A percentile compares a stretch with the other conserved stretches of the same genome.
Conservation (phyloP, 2,329 filamentous ascomycete species). For the Xylariaceae sp. region DNA sequence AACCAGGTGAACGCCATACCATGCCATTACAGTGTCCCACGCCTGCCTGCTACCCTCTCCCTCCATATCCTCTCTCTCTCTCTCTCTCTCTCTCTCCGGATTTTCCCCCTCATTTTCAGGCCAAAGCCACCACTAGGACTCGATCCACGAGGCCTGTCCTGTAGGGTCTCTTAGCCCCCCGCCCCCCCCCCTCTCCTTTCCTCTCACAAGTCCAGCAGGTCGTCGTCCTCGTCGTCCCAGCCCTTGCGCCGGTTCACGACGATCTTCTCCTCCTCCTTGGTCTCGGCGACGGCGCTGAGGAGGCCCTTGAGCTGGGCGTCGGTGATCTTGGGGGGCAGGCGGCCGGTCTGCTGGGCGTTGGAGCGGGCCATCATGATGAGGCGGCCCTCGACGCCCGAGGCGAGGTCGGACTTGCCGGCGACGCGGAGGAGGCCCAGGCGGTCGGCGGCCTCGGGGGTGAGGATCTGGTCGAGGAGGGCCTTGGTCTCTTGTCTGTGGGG, state of each 20-base stretch:
- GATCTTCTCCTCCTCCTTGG: slow-evolving; percentile 72
- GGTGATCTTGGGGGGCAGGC: slow-evolving; percentile 81
- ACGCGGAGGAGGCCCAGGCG: slow-evolving; percentile 90
- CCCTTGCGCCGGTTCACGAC: slow-evolving; percentile 79
- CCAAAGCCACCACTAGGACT: neutral
- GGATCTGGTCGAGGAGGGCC: slow-evolving; percentile 85
- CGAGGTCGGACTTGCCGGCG: slow-evolving; percentile 81
- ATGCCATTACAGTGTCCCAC: slow-evolving; percentile 10
- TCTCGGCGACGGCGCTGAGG: slow-evolving; percentile 77
- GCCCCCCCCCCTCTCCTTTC: no score
- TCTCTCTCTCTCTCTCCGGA: neutral
- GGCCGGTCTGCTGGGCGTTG: slow-evolving; percentile 57
- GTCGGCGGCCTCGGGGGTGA: slow-evolving; percentile 89
- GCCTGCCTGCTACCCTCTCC: neutral
- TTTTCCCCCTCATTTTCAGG: neutral
- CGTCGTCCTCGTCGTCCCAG: slow-evolving; percentile 78
- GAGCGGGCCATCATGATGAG: slow-evolving; percentile 75
- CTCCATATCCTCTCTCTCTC: neutral
- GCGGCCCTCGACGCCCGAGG: slow-evolving; percentile 84
- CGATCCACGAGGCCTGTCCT: no score
- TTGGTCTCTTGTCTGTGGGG: slow-evolving; percentile 50
- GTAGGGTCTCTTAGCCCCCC: no score
- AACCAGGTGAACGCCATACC: slow-evolving; percentile 21
- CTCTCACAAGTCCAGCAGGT: slow-evolving; percentile 61
- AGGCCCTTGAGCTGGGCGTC: slow-evolving; percentile 93